Conservation (phyloP, 2,329 filamentous ascomycete genomes). For the Domatiomyces catenatus region DNA sequence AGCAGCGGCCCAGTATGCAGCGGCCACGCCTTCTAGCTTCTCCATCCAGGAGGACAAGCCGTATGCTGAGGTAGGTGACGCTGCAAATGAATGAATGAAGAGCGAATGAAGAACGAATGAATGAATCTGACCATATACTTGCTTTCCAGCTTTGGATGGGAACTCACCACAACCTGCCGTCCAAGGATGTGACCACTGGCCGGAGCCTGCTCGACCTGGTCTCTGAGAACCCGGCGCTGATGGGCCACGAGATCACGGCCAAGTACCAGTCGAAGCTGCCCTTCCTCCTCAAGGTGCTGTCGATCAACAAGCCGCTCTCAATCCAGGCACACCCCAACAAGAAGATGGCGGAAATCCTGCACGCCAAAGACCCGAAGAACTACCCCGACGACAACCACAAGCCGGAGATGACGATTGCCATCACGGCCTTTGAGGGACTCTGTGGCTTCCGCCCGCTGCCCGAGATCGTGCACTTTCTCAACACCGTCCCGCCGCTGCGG, state of each 20-base stretch:
- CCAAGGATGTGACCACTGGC: conserved; percentile 71
- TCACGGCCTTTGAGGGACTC: conserved; percentile 88
- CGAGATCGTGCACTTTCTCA: conserved; percentile 76
- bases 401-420: conserved; percentile 96
- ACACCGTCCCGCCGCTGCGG: conserved; percentile 48
- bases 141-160: conserved; percentile 82
- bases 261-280: conserved; percentile 72
- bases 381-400: conserved; percentile 99
- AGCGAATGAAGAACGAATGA: neutral
- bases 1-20: conserved; percentile 75
- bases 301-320: conserved; percentile 85
- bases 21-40: conserved; percentile 66
- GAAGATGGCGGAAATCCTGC: conserved; percentile 77
- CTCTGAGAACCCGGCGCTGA: conserved; percentile 67
- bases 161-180: conserved; percentile 89
- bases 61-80: conserved; percentile 63
- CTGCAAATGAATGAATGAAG: neutral
- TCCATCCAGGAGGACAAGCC: conserved; percentile 72
- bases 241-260: conserved; percentile 56
- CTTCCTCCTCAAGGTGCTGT: conserved; percentile 95
- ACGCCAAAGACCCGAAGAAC: conserved; percentile 74
- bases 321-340: conserved; percentile 97
- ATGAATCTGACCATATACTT: conserved; percentile 5
- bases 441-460: conserved; percentile 82
- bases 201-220: conserved; percentile 77